Evolutionary conservation across 169 alveolate species (phyloP), one percentile per base, ranked within the genome.

Genomic region (Theileria orientalis): DNA sequence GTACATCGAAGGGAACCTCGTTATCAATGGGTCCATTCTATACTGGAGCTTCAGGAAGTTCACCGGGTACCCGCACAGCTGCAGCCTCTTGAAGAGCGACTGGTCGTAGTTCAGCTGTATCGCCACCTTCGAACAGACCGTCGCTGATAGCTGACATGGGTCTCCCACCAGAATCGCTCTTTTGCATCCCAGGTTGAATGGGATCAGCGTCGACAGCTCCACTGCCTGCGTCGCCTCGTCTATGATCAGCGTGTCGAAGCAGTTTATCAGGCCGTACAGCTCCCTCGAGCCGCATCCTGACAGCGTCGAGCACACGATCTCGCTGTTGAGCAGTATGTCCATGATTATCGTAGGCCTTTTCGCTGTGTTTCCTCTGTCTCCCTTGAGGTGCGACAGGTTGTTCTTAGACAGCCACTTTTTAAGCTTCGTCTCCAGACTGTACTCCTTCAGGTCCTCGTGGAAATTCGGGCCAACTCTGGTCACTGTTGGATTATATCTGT

Each of bases 211-310:
- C 14, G 93, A 87, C 72, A 92, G 52, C 64, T 92, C 96, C 25
- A 95, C 96, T 32, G 96, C 96, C 88, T 97, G 98, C 51, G 98
- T 93, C 2, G 99, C 99, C 87, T 98, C 99, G 77, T 98, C 99
- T 30, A 98, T 91, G 33, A 98, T 94, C 47, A 98, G 96, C 13
- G 98, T 94, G 83, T 97, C 99, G 78, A 95, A 96, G 46, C 90
- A 47, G 27, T 79, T 76, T 21, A 75, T 41, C 51, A 72, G 71
- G 44, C 83, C 79, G 27, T 32, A 54, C 40, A 95, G 57, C 44
- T 93, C 96, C 57, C 91, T 85, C 57, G 95, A 91, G 41, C 98
- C 98, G 68, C 96, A 86, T 27, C 94, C 95, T 37, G 96, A 92
- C 16, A 92, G 90, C 0, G 98, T 94, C 44, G 96, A 91, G 64